phyloP scores from a whole-genome alignment of 306 rosid genomes.

The Senna siamea region DNA sequence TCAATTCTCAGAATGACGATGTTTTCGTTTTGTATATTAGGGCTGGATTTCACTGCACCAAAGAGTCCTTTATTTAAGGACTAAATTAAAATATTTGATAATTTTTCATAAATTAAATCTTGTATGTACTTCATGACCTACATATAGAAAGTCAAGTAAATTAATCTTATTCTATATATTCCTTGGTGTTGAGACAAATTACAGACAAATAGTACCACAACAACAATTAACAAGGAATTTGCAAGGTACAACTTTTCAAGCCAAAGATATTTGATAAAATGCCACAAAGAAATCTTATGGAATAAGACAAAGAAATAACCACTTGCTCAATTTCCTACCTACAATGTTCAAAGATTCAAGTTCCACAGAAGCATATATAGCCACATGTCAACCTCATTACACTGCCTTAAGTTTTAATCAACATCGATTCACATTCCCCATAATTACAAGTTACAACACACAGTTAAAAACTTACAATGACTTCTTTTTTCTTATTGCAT shows the following conservation, averaged over 20 bases:
- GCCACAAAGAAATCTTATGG: background rate
- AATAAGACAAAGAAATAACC: slow-evolving; percentile 2
- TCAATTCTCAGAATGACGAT: too few relatives aligned
- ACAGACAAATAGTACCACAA: slow-evolving; percentile 33
- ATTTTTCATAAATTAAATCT: too few relatives aligned
- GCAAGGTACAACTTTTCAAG: slow-evolving; percentile 30
- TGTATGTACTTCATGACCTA: background rate
- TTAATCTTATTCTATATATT: slow-evolving; percentile 19
- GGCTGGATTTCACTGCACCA: too few relatives aligned
- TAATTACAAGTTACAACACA: slow-evolving; percentile 17
- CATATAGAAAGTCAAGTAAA: slow-evolving; percentile 38
- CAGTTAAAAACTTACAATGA: too few relatives aligned
- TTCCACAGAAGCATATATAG: too few relatives aligned
- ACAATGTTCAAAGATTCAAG: too few relatives aligned
- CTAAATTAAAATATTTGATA: too few relatives aligned
- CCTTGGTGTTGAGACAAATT: slow-evolving; percentile 32
- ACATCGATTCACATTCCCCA: background rate
- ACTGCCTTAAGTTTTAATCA: background rate
- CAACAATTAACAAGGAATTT: slow-evolving; percentile 11
- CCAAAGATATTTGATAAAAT: slow-evolving; percentile 1
- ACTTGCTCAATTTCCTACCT: slow-evolving; percentile 6
- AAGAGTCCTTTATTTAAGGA: too few relatives aligned
- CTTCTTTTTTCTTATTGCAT: too few relatives aligned
- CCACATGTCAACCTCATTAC: too few relatives aligned
- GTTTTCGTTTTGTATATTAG: too few relatives aligned